phyloP scores from a whole-genome alignment of 345 rosid genomes.

The Pistacia atlantica region DNA sequence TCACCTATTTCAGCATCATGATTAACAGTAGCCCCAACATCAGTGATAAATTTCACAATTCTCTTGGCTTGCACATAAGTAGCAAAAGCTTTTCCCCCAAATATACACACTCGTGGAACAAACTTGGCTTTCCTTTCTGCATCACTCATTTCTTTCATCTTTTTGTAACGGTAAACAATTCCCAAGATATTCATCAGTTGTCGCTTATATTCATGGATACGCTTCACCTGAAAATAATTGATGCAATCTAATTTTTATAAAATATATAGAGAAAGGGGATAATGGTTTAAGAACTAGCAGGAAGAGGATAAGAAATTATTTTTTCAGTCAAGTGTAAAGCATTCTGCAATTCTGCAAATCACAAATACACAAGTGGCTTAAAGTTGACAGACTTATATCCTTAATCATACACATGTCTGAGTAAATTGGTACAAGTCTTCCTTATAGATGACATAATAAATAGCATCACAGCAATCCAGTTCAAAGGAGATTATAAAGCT shows the following conservation, averaged over 20 bases:
- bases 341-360: not conserved
- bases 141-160: slow-evolving; percentile 73
- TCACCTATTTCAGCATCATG: slow-evolving; percentile 77
- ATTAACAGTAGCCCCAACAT: slow-evolving; percentile 68
- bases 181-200: slow-evolving; percentile 76
- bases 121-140: slow-evolving; percentile 50
- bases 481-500: not conserved
- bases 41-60: slow-evolving; percentile 73
- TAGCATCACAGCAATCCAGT: not conserved
- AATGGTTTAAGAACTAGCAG: not conserved
- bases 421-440: not conserved
- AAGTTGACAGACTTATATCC: not conserved
- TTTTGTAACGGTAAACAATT: slow-evolving; percentile 70
- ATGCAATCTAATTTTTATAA: slow-evolving; percentile 2
- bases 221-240: slow-evolving; percentile 55
- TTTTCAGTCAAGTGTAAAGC: not conserved
- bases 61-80: slow-evolving; percentile 85
- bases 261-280: not conserved
- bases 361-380: not conserved
- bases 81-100: slow-evolving; percentile 84
- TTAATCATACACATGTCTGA: not conserved
- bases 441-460: not conserved
- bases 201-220: slow-evolving; percentile 81
- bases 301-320: not conserved
- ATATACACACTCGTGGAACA: slow-evolving; percentile 76